phyloP scores from a whole-genome alignment of 208 protist species.

The Porcisia hertigi region DNA sequence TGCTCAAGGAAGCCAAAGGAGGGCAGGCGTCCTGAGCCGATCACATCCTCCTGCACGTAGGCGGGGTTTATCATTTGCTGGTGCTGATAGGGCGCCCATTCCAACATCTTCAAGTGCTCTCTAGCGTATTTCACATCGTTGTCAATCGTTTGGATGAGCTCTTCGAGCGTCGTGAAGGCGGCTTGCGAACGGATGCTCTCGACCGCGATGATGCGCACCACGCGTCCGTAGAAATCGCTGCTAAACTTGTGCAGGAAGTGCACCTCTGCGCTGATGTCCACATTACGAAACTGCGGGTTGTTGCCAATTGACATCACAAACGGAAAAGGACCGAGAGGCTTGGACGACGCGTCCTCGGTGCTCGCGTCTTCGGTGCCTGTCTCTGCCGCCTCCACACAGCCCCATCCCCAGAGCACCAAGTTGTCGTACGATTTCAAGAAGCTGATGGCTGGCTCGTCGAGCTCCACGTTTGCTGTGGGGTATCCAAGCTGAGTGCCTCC shows the following conservation, averaged over 20 bases:
- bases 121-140: conserved; percentile 48
- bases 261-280: conserved; percentile 76
- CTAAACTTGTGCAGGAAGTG: conserved; percentile 89
- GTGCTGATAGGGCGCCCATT: conserved; percentile 27
- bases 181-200: conserved; percentile 60
- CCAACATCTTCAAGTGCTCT: conserved; percentile 31
- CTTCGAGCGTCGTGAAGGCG: conserved; percentile 79
- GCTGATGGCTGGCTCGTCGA: conserved; percentile 41
- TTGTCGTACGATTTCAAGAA: conserved; percentile 61
- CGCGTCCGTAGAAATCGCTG: conserved; percentile 87
- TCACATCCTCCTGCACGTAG: conserved; percentile 6
- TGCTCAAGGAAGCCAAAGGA: conserved; percentile 17
- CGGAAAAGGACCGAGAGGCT: conserved; percentile 45
- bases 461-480: conserved; percentile 86
- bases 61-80: conserved; percentile 48
- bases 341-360: neutral
- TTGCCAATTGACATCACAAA: conserved; percentile 90
- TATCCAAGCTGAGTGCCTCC: conserved; percentile 88
- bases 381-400: conserved; percentile 45
- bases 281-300: conserved; percentile 90
- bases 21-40: conserved; percentile 5
- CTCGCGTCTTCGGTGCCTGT: neutral
- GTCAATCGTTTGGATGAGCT: conserved; percentile 80
- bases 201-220: conserved; percentile 66
- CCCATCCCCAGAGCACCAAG: conserved; percentile 84